Base-by-base conservation (phyloP, 2,329 filamentous ascomycete genomes). In the Ophiostoma pallidulum region DNA sequence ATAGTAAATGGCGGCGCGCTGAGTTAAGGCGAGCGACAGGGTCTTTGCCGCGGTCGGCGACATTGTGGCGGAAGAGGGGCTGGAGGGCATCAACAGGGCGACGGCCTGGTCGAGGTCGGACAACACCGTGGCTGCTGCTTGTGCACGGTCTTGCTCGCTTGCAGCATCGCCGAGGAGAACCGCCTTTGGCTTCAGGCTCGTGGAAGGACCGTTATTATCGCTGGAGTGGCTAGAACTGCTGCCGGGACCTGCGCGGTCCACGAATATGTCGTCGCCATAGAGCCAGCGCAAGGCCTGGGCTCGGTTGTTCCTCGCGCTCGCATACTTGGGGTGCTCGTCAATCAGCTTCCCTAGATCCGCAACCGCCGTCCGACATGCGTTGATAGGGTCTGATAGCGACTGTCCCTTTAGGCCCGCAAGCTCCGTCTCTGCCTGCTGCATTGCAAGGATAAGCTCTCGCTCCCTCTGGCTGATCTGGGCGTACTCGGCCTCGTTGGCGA, bases 281-380 rank as follows among this genome's bases (percentile, higher is more conserved):
- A 80, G 64, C 41, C 82, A 68, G 19, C 82, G 68, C 26, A 75
- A 57, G 8, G 82, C 72, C 61, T 90, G 86, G 3, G 82, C 85
- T 42, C 84, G 74, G 63, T 91, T 90, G 60, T 88, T 84, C 49
- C 78, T 75, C 6, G 80, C 82, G 53, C 82, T 86, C 19, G 84
- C 83, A 62, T 90, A 90, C 28, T 67, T 63, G 3, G 84, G 82
- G 45, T 78, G 61, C 20, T 74, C 63, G 3, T 66, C 58, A 35
- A 88, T 75, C 28, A 88, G 68, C 2, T 63, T 59, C 26, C 72
- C 70, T 5, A 90, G 66, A 6, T 67, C 62, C 9, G 62, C 59
- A 16, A 80, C 61, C 45, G 70, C 71, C 31, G 63, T 52, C 22
- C 62, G 66, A 56, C 80, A 82, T 33, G 66, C 66, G 2, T 64